Conservation (phyloP, 768 basidiomycete genomes). For the Lactifluus volemus region DNA sequence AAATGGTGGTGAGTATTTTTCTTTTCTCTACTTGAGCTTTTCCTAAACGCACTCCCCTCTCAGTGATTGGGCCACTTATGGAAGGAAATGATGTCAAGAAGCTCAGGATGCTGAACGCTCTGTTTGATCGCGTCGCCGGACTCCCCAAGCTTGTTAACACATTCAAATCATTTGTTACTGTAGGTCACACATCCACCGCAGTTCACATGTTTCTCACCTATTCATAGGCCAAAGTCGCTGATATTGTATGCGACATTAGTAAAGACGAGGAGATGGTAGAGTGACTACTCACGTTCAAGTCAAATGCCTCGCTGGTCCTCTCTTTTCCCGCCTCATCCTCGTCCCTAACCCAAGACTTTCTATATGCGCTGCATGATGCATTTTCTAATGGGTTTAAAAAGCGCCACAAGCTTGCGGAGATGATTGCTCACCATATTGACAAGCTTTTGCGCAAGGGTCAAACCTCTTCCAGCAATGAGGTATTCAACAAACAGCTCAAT, state of each 20-base stretch:
- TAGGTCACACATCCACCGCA: slow-evolving; percentile 21
- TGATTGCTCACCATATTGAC: slow-evolving; percentile 90
- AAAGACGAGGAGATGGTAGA: slow-evolving; percentile 75
- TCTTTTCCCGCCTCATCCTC: slow-evolving; percentile 41
- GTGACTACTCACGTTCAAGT: slow-evolving; percentile 59
- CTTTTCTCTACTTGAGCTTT: background rate
- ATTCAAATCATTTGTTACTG: slow-evolving; percentile 57
- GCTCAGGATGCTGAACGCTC: slow-evolving; percentile 46
- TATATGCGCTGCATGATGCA: slow-evolving; percentile 61
- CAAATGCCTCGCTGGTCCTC: slow-evolving; percentile 44
- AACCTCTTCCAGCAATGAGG: slow-evolving; percentile 50
- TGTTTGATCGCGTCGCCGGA: slow-evolving; percentile 54
- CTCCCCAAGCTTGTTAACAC: slow-evolving; percentile 46
- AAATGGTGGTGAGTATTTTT: slow-evolving; percentile 27
- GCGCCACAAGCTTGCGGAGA: slow-evolving; percentile 79
- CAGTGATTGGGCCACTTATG: slow-evolving; percentile 50
- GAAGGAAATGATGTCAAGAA: slow-evolving; percentile 34
- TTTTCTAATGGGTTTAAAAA: slow-evolving; percentile 69
- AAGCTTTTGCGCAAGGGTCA: slow-evolving; percentile 82
- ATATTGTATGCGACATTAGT: slow-evolving; percentile 54
- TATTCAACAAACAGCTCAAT: slow-evolving; percentile 57
- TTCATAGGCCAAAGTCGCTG: slow-evolving; percentile 43
- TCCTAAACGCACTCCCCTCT: background rate
- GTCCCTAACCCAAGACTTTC: slow-evolving; percentile 36
- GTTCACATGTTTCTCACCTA: background rate